These are phyloP conservation scores for Hypholoma sublateritium DNA, from an alignment of 768 basidiomycete genomes.

Conservation along the genomic window DNA sequence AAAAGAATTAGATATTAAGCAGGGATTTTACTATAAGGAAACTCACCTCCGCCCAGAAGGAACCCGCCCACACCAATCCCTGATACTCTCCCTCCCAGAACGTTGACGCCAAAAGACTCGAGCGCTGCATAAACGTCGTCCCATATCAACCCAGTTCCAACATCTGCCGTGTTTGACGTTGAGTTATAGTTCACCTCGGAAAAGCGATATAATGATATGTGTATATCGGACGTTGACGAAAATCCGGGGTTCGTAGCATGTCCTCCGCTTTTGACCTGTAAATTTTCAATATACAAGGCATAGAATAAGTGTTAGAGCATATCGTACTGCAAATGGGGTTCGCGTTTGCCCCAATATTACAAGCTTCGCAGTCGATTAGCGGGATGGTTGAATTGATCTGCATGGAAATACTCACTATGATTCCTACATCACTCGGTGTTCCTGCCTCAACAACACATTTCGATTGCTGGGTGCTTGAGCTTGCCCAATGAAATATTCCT, in stretches of 20 bases:
- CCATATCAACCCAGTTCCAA: slow-evolving; percentile 57
- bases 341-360: slow-evolving; percentile 39
- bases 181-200: slow-evolving; percentile 42
- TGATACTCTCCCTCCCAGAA: slow-evolving; percentile 58
- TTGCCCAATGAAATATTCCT: slow-evolving; percentile 53
- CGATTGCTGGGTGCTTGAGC: slow-evolving; percentile 44
- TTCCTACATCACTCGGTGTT: slow-evolving; percentile 47
- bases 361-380: slow-evolving; percentile 33
- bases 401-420: slow-evolving; percentile 39
- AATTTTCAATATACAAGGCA: background rate
- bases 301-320: background rate
- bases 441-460: slow-evolving; percentile 62
- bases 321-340: slow-evolving; percentile 54
- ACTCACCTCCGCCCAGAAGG: slow-evolving; percentile 55
- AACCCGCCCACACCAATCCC: slow-evolving; percentile 63
- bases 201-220: slow-evolving; percentile 55
- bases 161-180: slow-evolving; percentile 34
- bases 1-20: background rate
- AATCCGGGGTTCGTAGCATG: slow-evolving; percentile 56
- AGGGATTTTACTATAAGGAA: background rate
- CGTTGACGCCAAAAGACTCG: slow-evolving; percentile 45
- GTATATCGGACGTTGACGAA: slow-evolving; percentile 60
- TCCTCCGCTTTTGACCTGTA: slow-evolving; percentile 63
- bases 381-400: background rate
- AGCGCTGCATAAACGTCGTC: slow-evolving; percentile 62